Evolutionary conservation across 2,329 filamentous ascomycete genomes (phyloP), one percentile per base, ranked within the genome.

Genomic region (Botryotinia calthae): DNA sequence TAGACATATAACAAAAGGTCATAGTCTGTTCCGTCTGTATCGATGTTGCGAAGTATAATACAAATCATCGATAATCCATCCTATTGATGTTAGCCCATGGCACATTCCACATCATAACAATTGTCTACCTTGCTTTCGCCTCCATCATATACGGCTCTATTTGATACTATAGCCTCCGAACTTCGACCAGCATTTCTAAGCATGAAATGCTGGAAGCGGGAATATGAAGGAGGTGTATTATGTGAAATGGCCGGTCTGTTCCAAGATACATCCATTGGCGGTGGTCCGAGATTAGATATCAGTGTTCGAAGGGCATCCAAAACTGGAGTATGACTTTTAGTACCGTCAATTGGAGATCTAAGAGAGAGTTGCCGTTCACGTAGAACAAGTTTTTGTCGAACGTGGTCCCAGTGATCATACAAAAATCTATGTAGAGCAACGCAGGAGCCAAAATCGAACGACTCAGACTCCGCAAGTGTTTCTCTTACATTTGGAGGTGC

Each of bases 161-260:
- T 87, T 3, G 89, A 90, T 34, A 90, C 81, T 73, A 90, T 88
- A 4, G 89, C 90, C 76, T 91, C 90, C 0, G 87, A 88, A 76
- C 87, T 88, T 54, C 88, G 86, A 75, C 90, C 90, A 2, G 90
- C 90, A 79, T 92, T 91, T 28, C 87, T 87, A 63, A 92, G 84
- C 90, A 92, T 92, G 77, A 92, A 92, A 76, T 91, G 88, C 76
- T 92, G 90, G 76, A 92, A 92, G 37, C 89, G 84, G 2, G 89
- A 91, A 79, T 92, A 92, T 10, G 87, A 83, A 1, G 88, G 87
- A 7, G 90, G 89, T 28, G 82, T 87, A 75, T 91, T 92, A 40
- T 85, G 81, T 1, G 88, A 87, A n/a, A 92, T 88, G 67, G 87
- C 86, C 16, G 90, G 90, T 67, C 89, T 84, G 75, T 91, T 92